Evolutionary conservation across 306 rosid species (phyloP), one percentile per base, ranked within the genome.

Genomic region (Acacia confusa): DNA sequence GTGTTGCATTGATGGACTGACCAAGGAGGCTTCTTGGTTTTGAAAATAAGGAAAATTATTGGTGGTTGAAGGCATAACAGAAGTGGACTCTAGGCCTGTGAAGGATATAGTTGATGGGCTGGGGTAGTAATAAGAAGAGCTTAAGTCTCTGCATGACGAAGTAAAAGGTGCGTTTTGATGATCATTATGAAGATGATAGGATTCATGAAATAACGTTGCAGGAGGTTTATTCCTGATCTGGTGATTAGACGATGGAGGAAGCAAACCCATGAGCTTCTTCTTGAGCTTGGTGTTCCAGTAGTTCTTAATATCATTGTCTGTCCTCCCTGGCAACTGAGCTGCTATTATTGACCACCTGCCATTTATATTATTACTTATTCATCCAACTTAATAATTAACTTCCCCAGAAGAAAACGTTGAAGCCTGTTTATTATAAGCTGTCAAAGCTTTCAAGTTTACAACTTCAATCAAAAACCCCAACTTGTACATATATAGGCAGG

Each of bases 271-370:
- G 67, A 95, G 93, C 75, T 95, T 95, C 90, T 95, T 95, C 95
- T 93, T 95, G 25, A 95, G 90, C 90, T 95, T 95, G 38, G 99
- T 95, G 90, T 95, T 95, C 99, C 99, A 95, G 78, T 95, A 95
- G 87, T 95, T 95, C 88, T 95, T 95, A 79, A 95, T 95, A 87
- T 95, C 99, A 48, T 95, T 95, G 83, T 95, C 99, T 1, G 99
- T 95, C 86, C 99, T 88, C 7, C 99, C 99, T 68, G 99, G 95
- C 57, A 95, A 84, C 82, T 95, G 99, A 68, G 97, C 97, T 27
- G 99, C 98, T 84, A 95, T 95, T 72, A 95, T 91, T 85, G 99
- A 95, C 99, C 99, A 95, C 88, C 99, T 95, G 85, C 67, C 30
- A 4, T 27, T 63, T 63, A 27, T 57, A 45, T 47, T 0, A 11